Percentiles rank a stretch among this genome's conserved stretches.
phyloP scores from a whole-genome alignment of 306 rosid species.

The Lathyrus sativus region DNA sequence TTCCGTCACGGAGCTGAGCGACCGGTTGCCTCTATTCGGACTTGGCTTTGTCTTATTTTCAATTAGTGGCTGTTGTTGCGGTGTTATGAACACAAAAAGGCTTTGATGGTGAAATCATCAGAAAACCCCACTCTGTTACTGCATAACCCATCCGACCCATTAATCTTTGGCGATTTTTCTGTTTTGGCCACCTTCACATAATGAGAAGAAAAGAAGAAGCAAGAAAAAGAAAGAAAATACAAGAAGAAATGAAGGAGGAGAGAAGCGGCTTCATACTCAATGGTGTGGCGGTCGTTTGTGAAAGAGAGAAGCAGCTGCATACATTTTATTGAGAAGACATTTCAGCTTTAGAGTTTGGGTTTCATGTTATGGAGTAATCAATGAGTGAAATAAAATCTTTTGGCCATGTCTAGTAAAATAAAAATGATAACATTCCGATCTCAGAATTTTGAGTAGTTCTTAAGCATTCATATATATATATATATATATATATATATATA shows the following conservation, averaged over 20 bases:
- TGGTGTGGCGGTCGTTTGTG: background rate
- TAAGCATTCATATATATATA: too few relatives aligned
- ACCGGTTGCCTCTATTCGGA: background rate
- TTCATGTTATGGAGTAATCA: too few relatives aligned
- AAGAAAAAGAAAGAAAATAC: background rate
- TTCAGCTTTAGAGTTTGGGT: too few relatives aligned
- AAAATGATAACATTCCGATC: background rate
- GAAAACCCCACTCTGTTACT: background rate
- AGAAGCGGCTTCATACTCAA: background rate
- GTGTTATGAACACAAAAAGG: background rate
- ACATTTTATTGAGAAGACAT: too few relatives aligned
- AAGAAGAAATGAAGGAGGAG: background rate
- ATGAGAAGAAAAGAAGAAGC: background rate
- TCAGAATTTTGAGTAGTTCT: background rate
- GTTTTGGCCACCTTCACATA: background rate
- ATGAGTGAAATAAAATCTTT: background rate
- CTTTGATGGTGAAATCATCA: background rate
- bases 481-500: too few relatives aligned
- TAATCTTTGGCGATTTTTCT: background rate
- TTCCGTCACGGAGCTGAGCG: background rate
- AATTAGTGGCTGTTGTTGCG: background rate
- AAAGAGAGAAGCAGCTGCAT: too few relatives aligned
- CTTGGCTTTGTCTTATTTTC: background rate
- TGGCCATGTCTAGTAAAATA: background rate
- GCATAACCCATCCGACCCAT: background rate